Evolutionary conservation across 495 filamentous ascomycete species (phyloP).

Genomic region (Staphylotrichum longicolle): DNA sequence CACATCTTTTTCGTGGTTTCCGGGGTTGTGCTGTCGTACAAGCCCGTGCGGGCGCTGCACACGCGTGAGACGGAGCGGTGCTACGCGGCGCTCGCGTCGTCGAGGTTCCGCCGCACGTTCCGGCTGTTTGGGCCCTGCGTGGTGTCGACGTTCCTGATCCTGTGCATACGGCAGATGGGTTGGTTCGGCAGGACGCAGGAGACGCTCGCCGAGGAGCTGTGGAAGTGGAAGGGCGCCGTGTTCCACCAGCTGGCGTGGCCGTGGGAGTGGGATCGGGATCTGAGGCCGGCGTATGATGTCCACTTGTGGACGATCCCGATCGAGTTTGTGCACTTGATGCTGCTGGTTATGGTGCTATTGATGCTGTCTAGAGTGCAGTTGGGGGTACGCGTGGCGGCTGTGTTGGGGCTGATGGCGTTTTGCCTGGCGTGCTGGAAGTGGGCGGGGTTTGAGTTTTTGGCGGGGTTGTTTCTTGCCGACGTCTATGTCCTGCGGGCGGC

Average conservation of each 20-base stretch:
- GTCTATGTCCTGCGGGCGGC: constrained; percentile 41
- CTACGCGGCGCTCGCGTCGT: constrained; percentile 50
- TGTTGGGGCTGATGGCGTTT: constrained; percentile 50
- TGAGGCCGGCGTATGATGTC: constrained; percentile 56
- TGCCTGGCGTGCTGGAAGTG: constrained; percentile 58
- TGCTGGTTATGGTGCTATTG: constrained; percentile 60
- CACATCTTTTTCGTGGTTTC: constrained; percentile 73
- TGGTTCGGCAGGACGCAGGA: constrained; percentile 36
- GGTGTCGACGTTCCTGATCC: constrained; percentile 55
- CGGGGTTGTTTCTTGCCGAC: constrained; percentile 61
- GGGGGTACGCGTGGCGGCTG: constrained; percentile 46
- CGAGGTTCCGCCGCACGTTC: constrained; percentile 61
- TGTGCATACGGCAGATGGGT: constrained; percentile 54
- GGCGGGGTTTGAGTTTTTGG: constrained; percentile 59
- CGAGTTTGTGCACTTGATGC: constrained; percentile 61
- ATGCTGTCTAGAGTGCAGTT: constrained; percentile 51
- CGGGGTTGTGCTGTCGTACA: constrained; percentile 65
- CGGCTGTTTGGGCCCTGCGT: constrained; percentile 63
- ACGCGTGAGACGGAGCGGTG: constrained; percentile 42
- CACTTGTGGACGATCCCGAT: constrained; percentile 68
- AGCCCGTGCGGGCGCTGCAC: constrained; percentile 60
- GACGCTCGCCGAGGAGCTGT: constrained; percentile 45
- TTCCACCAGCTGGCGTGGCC: constrained; percentile 50
- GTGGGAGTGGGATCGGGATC: constrained; percentile 54
- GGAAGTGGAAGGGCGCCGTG: constrained; percentile 50